phyloP scores from a whole-genome alignment of 2,329 filamentous ascomycete genomes.

The Diatrype stigma region DNA sequence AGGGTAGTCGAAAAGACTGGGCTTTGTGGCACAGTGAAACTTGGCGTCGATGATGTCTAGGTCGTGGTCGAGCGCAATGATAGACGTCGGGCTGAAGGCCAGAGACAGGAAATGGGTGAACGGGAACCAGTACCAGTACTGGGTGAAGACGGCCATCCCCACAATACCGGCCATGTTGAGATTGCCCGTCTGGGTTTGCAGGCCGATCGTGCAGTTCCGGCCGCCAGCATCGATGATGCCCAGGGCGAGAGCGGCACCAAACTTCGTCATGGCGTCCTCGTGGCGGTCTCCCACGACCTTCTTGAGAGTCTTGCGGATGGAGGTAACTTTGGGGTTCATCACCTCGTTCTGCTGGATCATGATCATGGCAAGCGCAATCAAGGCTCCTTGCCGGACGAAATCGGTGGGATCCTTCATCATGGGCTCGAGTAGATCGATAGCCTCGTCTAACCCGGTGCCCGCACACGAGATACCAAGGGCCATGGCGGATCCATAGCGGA shows the following conservation, averaged over 20 bases:
- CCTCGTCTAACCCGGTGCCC: conserved; percentile 91
- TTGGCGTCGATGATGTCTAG: conserved; percentile 92
- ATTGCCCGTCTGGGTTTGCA: conserved; percentile 97
- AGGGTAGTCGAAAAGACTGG: conserved; percentile 95
- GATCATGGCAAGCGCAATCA: conserved; percentile 95
- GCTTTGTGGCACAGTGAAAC: conserved; percentile 90
- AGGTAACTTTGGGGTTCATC: conserved; percentile 94
- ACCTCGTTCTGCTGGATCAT: conserved; percentile 99
- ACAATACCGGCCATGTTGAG: conserved; percentile 98
- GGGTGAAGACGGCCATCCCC: conserved; percentile 95
- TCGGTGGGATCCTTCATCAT: conserved; percentile 99
- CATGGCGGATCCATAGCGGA: conserved; percentile 97
- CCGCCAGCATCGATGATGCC: conserved; percentile 98
- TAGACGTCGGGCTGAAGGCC: conserved; percentile 92
- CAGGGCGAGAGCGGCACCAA: conserved; percentile 87
- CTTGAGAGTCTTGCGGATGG: conserved; percentile 86
- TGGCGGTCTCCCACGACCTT: conserved; percentile 94
- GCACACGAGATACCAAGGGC: conserved; percentile 97
- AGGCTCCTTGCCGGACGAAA: conserved; percentile 93
- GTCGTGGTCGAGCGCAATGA: conserved; percentile 92
- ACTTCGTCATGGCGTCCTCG: conserved; percentile 99
- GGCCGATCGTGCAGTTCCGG: conserved; percentile 94
- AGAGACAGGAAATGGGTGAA: conserved; percentile 95
- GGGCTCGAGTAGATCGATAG: conserved; percentile 91
- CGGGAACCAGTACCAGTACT: conserved; percentile 99